Percentiles rank a stretch among this genome's conserved stretches.
These are phyloP conservation scores for Wallacemonas sp. DNA, from an alignment of 208 protist species.

Conservation along the genomic window DNA sequence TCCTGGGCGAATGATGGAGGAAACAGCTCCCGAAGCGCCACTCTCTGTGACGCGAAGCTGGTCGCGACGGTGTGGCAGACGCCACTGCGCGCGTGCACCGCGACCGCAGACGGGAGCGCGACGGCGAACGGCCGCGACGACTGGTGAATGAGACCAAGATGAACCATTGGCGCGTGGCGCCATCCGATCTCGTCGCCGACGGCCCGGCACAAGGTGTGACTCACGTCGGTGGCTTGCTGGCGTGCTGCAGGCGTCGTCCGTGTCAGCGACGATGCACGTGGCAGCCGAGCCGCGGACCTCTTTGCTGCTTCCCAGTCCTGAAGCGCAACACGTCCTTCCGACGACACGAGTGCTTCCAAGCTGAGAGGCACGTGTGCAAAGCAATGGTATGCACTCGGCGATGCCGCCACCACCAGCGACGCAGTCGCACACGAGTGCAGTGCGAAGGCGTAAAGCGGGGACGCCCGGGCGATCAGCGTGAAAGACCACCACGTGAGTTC, in stretches of 20 bases:
- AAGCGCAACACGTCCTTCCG: not conserved
- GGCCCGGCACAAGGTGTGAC: not conserved
- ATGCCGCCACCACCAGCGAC: too few relatives aligned
- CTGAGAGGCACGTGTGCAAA: not conserved
- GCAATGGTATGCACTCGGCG: too few relatives aligned
- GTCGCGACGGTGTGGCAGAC: conserved; percentile 1
- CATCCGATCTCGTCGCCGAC: conserved; percentile 1
- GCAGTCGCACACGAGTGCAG: not conserved
- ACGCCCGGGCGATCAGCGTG: not conserved
- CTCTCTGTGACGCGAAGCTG: not conserved
- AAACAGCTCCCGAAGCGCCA: not conserved
- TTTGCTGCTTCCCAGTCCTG: not conserved
- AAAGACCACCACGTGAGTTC: conserved; percentile 2
- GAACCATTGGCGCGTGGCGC: conserved; percentile 11
- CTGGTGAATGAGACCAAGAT: not conserved
- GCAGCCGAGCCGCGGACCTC: too few relatives aligned
- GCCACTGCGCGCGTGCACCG: not conserved
- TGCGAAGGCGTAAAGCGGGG: not conserved
- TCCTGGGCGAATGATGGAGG: not conserved
- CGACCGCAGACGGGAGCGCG: not conserved
- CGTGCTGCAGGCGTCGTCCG: not conserved
- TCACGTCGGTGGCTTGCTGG: not conserved
- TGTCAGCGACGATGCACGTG: not conserved
- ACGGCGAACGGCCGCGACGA: not conserved
- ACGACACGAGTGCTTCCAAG: not conserved